Base-by-base conservation (phyloP, 805 yeast species). In the Hanseniaspora mollemarum region DNA sequence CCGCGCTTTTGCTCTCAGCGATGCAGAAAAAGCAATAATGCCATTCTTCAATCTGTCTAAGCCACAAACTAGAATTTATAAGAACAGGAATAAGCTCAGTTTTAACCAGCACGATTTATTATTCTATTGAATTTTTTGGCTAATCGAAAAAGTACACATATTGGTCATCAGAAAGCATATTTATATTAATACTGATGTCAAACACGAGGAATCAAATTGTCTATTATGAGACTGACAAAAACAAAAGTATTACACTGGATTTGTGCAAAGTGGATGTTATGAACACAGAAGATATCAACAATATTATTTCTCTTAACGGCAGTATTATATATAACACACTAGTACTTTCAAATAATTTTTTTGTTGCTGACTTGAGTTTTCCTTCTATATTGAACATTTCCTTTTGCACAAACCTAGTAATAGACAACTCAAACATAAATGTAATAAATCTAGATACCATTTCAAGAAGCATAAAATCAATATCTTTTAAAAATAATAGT, bases 311-410 rank as follows among this genome's bases (percentile, higher is more conserved):
- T 4, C 18, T 9, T 2, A 4, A 19, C 8, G 24, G 26, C 12
- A 33, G 19, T 26, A 8, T 48, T n/a, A 19, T 48, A 28, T 48
- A 48, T 13, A 21, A 18, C 16, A 40, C 38, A 16, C 24, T 48
- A 22, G 21, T 29, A n/a, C 22, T 48, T 12, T 40, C 40, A 15
- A 26, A 48, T 19, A 48, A 40, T 33, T 13, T 39, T 8, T 19
- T 46, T 16, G 29, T 10, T 6, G 36, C 2, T 8, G 37, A 32
- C 18, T 28, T 46, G 31, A 22, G 38, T 9, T 4, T 46, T 2
- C 21, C 25, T 19, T 28, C 7, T 29, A 46, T 46, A 8, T 32
- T 8, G 3, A 46, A 46, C 22, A 32, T 46, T 16, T 22, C 29
- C 9, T 39, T 13, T 16, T 46, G 51, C 22, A 22, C 6, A 7